Conservation (phyloP, 2,329 filamentous ascomycete species). For the Aspergillus udagawae region DNA sequence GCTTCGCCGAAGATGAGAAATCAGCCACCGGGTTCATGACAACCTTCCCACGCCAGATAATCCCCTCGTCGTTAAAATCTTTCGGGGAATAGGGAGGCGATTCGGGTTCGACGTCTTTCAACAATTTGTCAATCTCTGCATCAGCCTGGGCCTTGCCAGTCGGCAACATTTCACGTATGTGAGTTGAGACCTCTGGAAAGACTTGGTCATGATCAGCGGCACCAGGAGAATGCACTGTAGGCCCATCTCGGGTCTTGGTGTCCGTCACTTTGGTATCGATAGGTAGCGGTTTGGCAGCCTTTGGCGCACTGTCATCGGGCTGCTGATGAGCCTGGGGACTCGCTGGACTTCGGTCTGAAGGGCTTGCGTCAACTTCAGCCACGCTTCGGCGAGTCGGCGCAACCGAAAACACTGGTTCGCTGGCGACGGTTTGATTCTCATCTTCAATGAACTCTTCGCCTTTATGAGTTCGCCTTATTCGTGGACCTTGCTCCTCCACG, state of each 20-base stretch:
- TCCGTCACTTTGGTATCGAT: conserved; percentile 44
- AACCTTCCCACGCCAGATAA: conserved; percentile 74
- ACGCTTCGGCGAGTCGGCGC: conserved; percentile 44
- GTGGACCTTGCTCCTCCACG: conserved; percentile 69
- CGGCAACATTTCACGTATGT: conserved; percentile 37
- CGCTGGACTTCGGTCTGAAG: conserved; percentile 23
- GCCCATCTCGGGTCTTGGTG: conserved; percentile 66
- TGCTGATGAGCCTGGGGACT: conserved; percentile 24
- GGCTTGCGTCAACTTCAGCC: conserved; percentile 25
- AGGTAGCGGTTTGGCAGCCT: conserved; percentile 21
- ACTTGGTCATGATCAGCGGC: conserved; percentile 41
- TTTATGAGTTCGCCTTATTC: conserved; percentile 87
- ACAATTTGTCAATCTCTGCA: conserved; percentile 81
- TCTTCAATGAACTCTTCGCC: conserved; percentile 86
- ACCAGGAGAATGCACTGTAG: conserved; percentile 76
- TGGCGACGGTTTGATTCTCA: conserved; percentile 51
- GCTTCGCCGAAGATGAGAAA: conserved; percentile 72
- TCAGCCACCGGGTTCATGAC: conserved; percentile 74
- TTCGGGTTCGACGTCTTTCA: conserved; percentile 76
- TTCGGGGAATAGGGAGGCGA: conserved; percentile 81
- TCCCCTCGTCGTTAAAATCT: conserved; percentile 65
- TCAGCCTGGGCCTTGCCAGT: conserved; percentile 59
- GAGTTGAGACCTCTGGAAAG: conserved; percentile 40
- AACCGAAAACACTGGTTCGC: conserved; percentile 47
- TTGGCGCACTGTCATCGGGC: conserved; percentile 12